Conservation (phyloP, 2,329 filamentous ascomycete genomes). For the Harringtonia aguacate region DNA sequence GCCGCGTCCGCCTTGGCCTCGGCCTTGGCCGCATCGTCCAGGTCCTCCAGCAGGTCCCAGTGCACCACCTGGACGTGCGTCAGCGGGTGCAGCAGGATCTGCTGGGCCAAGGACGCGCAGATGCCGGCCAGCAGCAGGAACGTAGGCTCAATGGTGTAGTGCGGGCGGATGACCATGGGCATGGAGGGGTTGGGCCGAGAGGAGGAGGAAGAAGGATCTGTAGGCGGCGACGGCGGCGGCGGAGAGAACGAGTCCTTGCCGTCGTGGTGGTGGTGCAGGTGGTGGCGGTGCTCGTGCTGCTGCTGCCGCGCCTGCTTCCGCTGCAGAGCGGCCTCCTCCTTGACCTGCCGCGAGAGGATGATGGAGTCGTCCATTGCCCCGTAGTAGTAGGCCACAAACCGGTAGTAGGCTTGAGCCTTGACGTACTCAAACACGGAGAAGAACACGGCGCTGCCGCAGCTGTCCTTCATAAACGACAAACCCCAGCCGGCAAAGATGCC, state of each 20-base stretch:
- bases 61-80: constrained; percentile 61
- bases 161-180: constrained; percentile 49
- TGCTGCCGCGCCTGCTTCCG: constrained; percentile 7
- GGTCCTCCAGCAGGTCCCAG: constrained; percentile 60
- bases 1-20: background rate
- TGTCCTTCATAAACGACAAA: constrained; percentile 58
- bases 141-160: constrained; percentile 64
- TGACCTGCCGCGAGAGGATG: constrained; percentile 18
- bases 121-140: constrained; percentile 62
- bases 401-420: constrained; percentile 64
- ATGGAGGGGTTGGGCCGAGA: background rate
- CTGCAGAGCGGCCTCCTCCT: constrained; percentile 30
- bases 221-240: no score
- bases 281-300: background rate
- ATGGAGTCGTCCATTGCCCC: constrained; percentile 43
- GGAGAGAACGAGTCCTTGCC: constrained; percentile 2
- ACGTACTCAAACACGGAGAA: constrained; percentile 68
- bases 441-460: constrained; percentile 58
- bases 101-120: constrained; percentile 57
- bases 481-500: constrained; percentile 68
- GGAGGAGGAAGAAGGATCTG: constrained; percentile 15
- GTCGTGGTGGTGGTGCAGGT: constrained; percentile 3
- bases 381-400: constrained; percentile 62
- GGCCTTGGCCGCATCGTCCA: constrained; percentile 40
- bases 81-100: constrained; percentile 60